These are phyloP conservation scores for Yamagishiella unicocca DNA, from an alignment of 139 green algal species.

Conservation along the genomic window DNA sequence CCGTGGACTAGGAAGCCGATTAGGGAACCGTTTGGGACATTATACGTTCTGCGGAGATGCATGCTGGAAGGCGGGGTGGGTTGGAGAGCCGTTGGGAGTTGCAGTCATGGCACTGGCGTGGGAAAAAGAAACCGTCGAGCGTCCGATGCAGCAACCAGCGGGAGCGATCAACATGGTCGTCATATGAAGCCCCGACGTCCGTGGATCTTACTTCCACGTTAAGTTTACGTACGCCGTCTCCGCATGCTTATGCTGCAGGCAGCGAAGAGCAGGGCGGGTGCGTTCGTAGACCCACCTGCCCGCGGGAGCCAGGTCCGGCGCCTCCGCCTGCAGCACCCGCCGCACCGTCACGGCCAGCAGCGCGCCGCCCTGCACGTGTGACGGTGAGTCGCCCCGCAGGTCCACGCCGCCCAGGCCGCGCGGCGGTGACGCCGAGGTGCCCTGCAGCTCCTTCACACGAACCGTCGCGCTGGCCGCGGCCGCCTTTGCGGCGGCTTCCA, in stretches of 20 bases:
- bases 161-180: too few relatives aligned
- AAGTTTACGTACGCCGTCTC: not conserved
- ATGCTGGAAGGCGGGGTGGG: too few relatives aligned
- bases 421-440: not conserved
- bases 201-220: too few relatives aligned
- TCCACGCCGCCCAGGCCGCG: conserved; percentile 3
- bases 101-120: too few relatives aligned
- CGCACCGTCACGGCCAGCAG: conserved; percentile 35
- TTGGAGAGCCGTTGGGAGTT: too few relatives aligned
- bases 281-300: not conserved
- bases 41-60: not conserved
- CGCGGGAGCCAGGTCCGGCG: not conserved
- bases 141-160: too few relatives aligned
- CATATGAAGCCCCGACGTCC: too few relatives aligned
- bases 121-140: too few relatives aligned
- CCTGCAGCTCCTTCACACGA: conserved; percentile 15
- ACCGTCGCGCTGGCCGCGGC: conserved; percentile 16
- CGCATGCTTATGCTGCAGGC: not conserved
- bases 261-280: not conserved
- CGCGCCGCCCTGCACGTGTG: conserved; percentile 23
- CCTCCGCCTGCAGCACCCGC: not conserved
- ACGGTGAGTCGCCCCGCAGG: conserved; percentile 3
- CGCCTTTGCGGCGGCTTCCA: not conserved
- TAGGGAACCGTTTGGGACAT: too few relatives aligned
- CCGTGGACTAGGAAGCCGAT: too few relatives aligned